Conservation (phyloP, 345 rosid genomes). For the Cardamine resedifolia region DNA sequence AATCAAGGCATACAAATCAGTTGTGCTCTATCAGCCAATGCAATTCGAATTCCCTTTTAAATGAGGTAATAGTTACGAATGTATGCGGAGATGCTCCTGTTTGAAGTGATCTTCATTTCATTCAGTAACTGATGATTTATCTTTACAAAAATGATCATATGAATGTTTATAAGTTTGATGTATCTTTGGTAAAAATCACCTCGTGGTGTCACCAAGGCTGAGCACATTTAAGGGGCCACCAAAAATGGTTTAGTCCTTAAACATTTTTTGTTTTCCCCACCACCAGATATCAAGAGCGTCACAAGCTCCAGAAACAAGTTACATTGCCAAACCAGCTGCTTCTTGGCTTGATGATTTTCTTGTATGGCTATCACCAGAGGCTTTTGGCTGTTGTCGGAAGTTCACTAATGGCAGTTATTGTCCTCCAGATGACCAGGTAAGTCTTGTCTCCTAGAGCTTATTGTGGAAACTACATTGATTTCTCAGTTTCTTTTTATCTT, state of each 20-base stretch:
- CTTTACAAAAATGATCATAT: slow-evolving; percentile 11
- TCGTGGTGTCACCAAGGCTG: slow-evolving; percentile 20
- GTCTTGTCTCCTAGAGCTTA: slow-evolving; percentile 32
- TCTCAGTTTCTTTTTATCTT: slow-evolving; percentile 6
- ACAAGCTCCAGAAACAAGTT: slow-evolving; percentile 66
- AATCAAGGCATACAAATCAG: slow-evolving; percentile 80
- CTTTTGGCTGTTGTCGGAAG: slow-evolving; percentile 93
- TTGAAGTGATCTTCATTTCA: slow-evolving; percentile 8
- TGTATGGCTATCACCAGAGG: slow-evolving; percentile 93
- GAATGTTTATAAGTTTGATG: slow-evolving; percentile 24
- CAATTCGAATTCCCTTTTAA: slow-evolving; percentile 79
- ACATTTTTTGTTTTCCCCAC: slow-evolving; percentile 13
- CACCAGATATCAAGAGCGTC: slow-evolving; percentile 86
- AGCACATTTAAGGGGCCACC: slow-evolving; percentile 11
- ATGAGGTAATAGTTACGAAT: slow-evolving; percentile 55
- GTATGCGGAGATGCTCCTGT: neutral
- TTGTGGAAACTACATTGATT: slow-evolving; percentile 10
- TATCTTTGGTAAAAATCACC: slow-evolving; percentile 26
- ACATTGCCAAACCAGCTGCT: slow-evolving; percentile 98
- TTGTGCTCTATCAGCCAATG: slow-evolving; percentile 93
- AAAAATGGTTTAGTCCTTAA: slow-evolving; percentile 5
- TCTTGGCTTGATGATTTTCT: slow-evolving; percentile 98
- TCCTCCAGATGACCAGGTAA: slow-evolving; percentile 97
- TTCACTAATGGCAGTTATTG: slow-evolving; percentile 76
- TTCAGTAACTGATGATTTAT: slow-evolving; percentile 12